Evolutionary conservation across 2,329 filamentous ascomycete genomes (phyloP).

Genomic region (Helotiales sp.): DNA sequence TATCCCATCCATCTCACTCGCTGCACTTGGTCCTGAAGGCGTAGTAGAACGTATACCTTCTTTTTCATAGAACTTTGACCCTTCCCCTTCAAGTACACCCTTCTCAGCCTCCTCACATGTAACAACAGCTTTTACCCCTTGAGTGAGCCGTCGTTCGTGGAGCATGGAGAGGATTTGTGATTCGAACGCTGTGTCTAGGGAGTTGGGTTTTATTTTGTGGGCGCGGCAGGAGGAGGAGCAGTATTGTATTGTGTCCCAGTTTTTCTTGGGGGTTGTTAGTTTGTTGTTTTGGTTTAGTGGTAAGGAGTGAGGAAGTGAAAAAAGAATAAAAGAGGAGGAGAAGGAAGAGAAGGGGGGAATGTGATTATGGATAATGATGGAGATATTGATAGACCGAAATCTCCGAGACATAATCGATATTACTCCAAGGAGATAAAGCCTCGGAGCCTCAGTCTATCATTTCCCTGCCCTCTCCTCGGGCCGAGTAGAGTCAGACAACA

Average conservation of each 20-base stretch:
- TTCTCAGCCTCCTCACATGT: constrained; percentile 15
- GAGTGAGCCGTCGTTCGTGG: background rate
- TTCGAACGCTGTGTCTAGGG: constrained; percentile 13
- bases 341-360: background rate
- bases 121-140: constrained; percentile 9
- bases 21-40: too few relatives aligned
- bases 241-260: constrained; percentile 16
- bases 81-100: constrained; percentile 4
- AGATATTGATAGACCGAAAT: background rate
- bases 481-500: background rate
- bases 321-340: background rate
- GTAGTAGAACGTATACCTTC: too few relatives aligned
- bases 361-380: background rate
- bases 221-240: constrained; percentile 18
- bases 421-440: background rate
- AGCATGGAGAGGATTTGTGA: constrained; percentile 13
- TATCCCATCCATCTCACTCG: too few relatives aligned
- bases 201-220: constrained; percentile 14
- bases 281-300: background rate
- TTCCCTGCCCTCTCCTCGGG: background rate
- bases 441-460: background rate
- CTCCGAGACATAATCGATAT: background rate
- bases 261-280: constrained; percentile 9
- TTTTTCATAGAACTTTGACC: background rate
- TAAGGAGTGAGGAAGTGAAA: background rate